phyloP scores from a whole-genome alignment of 805 yeast genomes.

The Candida ponderosae region DNA sequence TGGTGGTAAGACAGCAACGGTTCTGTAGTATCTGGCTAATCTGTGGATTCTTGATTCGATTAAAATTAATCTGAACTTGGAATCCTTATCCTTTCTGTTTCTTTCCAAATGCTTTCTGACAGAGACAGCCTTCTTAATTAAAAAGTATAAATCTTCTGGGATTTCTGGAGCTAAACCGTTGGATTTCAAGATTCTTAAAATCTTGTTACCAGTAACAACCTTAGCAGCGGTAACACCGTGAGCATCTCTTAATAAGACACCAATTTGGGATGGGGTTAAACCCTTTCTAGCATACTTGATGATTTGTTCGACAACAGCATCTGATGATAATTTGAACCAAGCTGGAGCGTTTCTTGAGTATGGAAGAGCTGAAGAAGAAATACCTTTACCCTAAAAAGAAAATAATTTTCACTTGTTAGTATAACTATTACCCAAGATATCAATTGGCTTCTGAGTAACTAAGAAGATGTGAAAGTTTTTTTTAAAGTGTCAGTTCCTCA shows the following conservation, averaged over 20 bases:
- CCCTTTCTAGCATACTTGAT: slow-evolving; percentile 99
- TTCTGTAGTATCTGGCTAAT: slow-evolving; percentile 99
- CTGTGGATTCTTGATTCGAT: slow-evolving; percentile 99
- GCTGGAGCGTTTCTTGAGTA: slow-evolving; percentile 98
- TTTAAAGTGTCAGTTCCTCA: not conserved
- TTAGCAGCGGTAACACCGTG: slow-evolving; percentile 99
- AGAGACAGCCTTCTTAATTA: slow-evolving; percentile 98
- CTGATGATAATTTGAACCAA: slow-evolving; percentile 98
- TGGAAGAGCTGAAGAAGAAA: slow-evolving; percentile 97
- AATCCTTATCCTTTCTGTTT: slow-evolving; percentile 99
- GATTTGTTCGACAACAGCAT: slow-evolving; percentile 95
- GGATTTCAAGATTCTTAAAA: slow-evolving; percentile 97
- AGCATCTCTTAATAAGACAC: slow-evolving; percentile 99
- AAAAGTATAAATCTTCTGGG: slow-evolving; percentile 99
- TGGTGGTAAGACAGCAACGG: slow-evolving; percentile 98
- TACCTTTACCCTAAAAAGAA: slow-evolving; percentile 87
- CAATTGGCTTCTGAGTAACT: not conserved
- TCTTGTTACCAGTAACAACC: slow-evolving; percentile 98
- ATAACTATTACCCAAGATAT: slow-evolving; percentile 6
- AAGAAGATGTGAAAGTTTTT: not conserved
- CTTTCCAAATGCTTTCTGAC: slow-evolving; percentile 99
- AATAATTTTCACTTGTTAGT: slow-evolving; percentile 30
- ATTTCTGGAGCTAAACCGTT: slow-evolving; percentile 99
- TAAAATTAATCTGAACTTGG: slow-evolving; percentile 99
- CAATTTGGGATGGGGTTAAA: slow-evolving; percentile 98